Evolutionary conservation across 1,139 yeast genomes (phyloP), one percentile per base, ranked within the genome.

Genomic region (Suhomyces anneliseae): DNA sequence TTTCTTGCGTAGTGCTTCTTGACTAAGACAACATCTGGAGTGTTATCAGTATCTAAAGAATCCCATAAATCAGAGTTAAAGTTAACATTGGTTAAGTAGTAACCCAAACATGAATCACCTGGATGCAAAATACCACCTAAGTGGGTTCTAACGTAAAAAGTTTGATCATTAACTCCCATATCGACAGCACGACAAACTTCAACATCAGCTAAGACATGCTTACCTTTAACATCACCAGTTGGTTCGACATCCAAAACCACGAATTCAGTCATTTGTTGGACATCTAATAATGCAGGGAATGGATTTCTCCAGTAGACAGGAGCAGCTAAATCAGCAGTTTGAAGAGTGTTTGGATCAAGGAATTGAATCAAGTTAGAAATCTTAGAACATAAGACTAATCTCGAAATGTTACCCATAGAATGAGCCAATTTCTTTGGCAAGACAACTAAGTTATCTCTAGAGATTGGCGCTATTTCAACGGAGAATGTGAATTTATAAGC

Each of bases 31-130:
- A 93, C 96, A 61, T 93, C 99, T n/a, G 97, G 96, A 31, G 82
- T 70, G 53, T 81, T 82, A 50, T 75, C 78, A 6, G 77, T 66
- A 54, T 84, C 84, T 49, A 87, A 72, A 14, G 78, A 66, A 58
- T 93, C 99, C 84, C 90, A 93, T 49, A 87, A 72, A 19, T 84
- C 92, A 42, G 87, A 84, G 72, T 93, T 93, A 69, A 88, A 88
- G 67, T 93, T 93, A 45, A 96, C 77, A 64, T 89, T 90, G 33
- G 83, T 76, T 47, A 92, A 71, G 65, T 78, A 92, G 69, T 93
- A 93, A 44, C 99, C 99, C 79, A 90, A 74, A 38, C 85, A 96
- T 8, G 95, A 84, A 67, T 93, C 99, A 56, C 99, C 99, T 1
- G 98, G 96, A 64, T 92, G 97, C 59, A 93, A 75, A 59, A 93